Evolutionary conservation across 73 alveolate genomes (phyloP), one percentile per base, ranked within the genome.

Genomic region (Stentor roeselii): DNA sequence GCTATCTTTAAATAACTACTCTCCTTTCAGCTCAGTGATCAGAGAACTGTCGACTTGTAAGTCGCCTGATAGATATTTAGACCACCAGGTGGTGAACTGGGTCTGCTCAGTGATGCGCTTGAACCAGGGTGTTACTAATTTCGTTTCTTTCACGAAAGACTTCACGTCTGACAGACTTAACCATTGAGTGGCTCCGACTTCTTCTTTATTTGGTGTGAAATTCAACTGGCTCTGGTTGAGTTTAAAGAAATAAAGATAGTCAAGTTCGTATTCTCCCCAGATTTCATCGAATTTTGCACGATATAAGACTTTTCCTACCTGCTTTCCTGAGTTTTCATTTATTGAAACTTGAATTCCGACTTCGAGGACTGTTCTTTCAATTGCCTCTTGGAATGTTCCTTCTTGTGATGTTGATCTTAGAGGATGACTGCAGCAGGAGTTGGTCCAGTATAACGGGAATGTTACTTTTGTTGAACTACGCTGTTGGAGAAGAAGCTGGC

Each of bases 371-470:
- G 93, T 42, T 82, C 98, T 90, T 80, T 92, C 87, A 50, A 89
- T 78, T 15, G 95, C 90, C 15, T 93, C 96, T 58, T 85, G 76
- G 40, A 75, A 76, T n/a, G 87, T 94, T 30, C 93, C 95, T 3
- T 74, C 75, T 39, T 76, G 84, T 80, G 76, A 78, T 38, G 42
- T 85, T 6, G 34, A 75, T 92, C 34, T 89, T n/a, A 93, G 86
- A 77, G 97, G 98, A 76, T 96, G 99, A 15, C 96, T 86, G 88
- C 99, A 96, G 78, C 98, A 94, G 0, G 99, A 94, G 85, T 96
- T 96, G 15, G 98, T 90, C 98, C 99, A 96, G 76, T 85, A 15
- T 32, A 78, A 58, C 75, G 99, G 99, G 88, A 93, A 96, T 40
- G 99, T 96, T 42, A 96, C 86, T 83, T 96, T 96, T 59, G 75